Evolutionary conservation across 2,329 filamentous ascomycete species (phyloP).

Genomic region (Aplosporella prunicola): DNA sequence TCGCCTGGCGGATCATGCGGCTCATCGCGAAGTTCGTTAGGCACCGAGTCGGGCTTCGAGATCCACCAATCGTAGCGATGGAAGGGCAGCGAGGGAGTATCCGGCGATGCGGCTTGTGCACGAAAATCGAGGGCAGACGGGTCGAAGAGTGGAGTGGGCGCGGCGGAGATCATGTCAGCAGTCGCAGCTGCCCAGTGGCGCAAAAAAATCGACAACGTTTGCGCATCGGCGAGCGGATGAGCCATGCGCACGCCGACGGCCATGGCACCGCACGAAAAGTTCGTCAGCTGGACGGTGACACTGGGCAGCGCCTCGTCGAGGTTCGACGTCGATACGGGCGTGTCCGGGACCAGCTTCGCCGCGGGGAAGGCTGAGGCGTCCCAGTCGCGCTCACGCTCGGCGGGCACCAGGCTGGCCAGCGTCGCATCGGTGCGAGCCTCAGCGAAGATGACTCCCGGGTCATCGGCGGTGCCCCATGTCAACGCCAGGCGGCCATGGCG

Average conservation of each 20-base stretch:
- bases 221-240: slow-evolving; percentile 39
- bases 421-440: neutral
- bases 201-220: slow-evolving; percentile 35
- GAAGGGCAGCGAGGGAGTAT: slow-evolving; percentile 32
- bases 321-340: neutral
- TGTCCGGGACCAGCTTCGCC: slow-evolving; percentile 2
- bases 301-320: neutral
- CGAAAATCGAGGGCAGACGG: slow-evolving; percentile 30
- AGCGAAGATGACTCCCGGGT: slow-evolving; percentile 6
- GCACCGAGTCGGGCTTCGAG: slow-evolving; percentile 12
- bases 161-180: slow-evolving; percentile 12
- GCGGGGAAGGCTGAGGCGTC: slow-evolving; percentile 1
- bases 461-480: slow-evolving; percentile 3
- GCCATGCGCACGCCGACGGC: slow-evolving; percentile 34
- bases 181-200: slow-evolving; percentile 32
- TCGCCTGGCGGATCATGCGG: slow-evolving; percentile 23
- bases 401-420: neutral
- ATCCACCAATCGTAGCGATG: slow-evolving; percentile 43
- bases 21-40: neutral
- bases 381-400: neutral
- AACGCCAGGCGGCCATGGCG: slow-evolving; percentile 2
- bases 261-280: slow-evolving; percentile 34
- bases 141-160: slow-evolving; percentile 29
- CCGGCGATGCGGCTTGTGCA: slow-evolving; percentile 17
- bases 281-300: slow-evolving; percentile 32